Base-by-base conservation (phyloP, 2,329 filamentous ascomycete species). In the Zasmidium angulare region DNA sequence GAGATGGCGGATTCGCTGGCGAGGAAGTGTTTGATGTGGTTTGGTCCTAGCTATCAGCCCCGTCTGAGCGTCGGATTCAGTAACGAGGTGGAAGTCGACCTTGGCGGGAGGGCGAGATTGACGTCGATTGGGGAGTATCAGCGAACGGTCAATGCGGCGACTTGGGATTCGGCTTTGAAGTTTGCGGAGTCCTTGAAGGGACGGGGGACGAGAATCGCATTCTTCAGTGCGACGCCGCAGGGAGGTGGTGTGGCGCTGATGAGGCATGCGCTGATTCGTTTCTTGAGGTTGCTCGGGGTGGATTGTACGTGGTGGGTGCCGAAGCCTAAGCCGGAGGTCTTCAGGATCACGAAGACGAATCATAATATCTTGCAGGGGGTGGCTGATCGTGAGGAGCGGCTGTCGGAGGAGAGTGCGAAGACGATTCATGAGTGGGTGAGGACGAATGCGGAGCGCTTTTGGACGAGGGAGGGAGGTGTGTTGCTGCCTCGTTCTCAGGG, bases 321-420 rank as follows among this genome's bases (percentile, higher is more conserved):
- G 6, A 91, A 91, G 72, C 89, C 90, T 21, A 86, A 88, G 53
- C 89, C 89, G 2, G 87, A 89, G 17, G 86, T 93, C 11, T 95
- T 95, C 75, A 83, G 89, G 53, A 88, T 91, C 74, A 95, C 90
- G 66, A 95, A 95, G 77, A 92, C 89, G 65, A 89, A 92, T 67
- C 90, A 95, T 83, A 95, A 95, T 75, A 93, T 93, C 64, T 84
- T 95, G 2, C 90, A 95, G 76, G 90, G 90, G 9, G 90, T 93
- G 46, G 86, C 86, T 46, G 79, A 82, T 23, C 83, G 85, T 0
- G 82, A 84, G 2, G 83, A 90, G 66, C 82, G 85, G n/a, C 80
- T 93, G 29, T 84, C 81, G 0, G 66, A 78, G 1, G 82, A 88
- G 1, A 84, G 90, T 58, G 86, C 87, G 67, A 72, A 77, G 1